Percentiles rank a stretch among this genome's conserved stretches.
Conservation (phyloP, 768 basidiomycete genomes). For the Hypsizygus marmoreus region DNA sequence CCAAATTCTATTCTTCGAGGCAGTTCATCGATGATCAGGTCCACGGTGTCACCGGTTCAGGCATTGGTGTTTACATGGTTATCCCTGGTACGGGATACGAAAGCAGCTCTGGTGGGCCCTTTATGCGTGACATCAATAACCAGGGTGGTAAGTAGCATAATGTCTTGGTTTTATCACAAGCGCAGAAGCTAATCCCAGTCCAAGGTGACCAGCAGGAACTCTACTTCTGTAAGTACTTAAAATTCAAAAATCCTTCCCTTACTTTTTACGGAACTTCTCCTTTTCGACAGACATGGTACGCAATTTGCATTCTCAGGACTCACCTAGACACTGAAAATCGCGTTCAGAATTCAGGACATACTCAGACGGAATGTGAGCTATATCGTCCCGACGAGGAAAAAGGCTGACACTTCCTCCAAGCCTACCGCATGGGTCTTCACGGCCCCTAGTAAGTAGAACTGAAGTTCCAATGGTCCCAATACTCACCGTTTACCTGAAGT, state of each 20-base stretch:
- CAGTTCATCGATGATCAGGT: constrained; percentile 38
- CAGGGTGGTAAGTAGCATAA: constrained; percentile 26
- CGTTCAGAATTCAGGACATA: constrained; percentile 37
- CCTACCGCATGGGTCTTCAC: constrained; percentile 33
- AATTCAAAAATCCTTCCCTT: neutral
- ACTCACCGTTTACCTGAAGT: constrained; percentile 16
- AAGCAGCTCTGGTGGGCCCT: constrained; percentile 31
- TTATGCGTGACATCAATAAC: constrained; percentile 38
- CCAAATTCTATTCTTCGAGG: constrained; percentile 35
- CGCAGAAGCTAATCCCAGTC: neutral
- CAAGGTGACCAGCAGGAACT: constrained; percentile 36
- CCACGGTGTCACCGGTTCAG: constrained; percentile 33
- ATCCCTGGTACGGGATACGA: constrained; percentile 36
- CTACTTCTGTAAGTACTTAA: constrained; percentile 34
- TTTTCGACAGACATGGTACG: constrained; percentile 22
- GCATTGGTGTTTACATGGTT: constrained; percentile 32
- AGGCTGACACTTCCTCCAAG: constrained; percentile 9
- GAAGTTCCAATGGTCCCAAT: neutral
- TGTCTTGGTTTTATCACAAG: neutral
- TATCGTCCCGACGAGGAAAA: neutral
- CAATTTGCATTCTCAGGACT: neutral
- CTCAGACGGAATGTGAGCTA: constrained; percentile 33
- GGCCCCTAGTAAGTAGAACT: constrained; percentile 32
- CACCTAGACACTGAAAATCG: neutral
- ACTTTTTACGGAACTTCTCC: constrained; percentile 3